Evolutionary conservation across 176 grass and related monocot genomes (phyloP), one percentile per base, ranked within the genome.

Genomic region (Olyra latifolia): DNA sequence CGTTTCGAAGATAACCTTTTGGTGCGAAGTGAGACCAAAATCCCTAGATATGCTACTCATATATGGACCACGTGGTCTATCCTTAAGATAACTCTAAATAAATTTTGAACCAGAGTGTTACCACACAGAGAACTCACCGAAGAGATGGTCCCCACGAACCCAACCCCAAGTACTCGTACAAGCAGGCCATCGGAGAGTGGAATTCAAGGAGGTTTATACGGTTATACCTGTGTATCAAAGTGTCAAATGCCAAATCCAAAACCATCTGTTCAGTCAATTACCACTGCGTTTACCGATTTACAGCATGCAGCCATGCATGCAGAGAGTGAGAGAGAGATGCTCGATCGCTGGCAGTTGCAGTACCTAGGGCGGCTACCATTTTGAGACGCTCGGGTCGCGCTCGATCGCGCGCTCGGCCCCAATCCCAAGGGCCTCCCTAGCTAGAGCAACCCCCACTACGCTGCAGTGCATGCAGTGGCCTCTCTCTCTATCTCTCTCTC

Each of bases 371-470:
- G 69, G 40, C 72, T 50, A 47, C 48, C 72, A 10, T 56, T 58
- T 44, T 24, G 54, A 58, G 79, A 24, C n/a, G 14, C 53, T 47
- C 24, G 20, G 27, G 6, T 2, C 10, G 27, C 8, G 9, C 44
- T 41, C 10, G 0, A 35, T 3, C 1, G 25, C 10, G 27, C 8
- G 9, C 44, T 41, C 10, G 0, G 47, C 3, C 1, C 40, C n/a
- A 43, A 86, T 80, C 76, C 83, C 75, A 45, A 85, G 75, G 57
- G 3, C n/a, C 75, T 28, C 41, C 44, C 3, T 35, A 35, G 32
- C 30, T 24, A 58, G 23, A 8, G 9, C 13, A n/a, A 15, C 28
- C 29, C 67, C 13, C 62, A 65, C 32, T 30, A 35, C 32, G 32
- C 27, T 62, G 3, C 52, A 20, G 17, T 52, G 6, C 1, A 23